Base-by-base conservation (phyloP, 2,329 filamentous ascomycete genomes). In the Phaeosphaeria sp. region DNA sequence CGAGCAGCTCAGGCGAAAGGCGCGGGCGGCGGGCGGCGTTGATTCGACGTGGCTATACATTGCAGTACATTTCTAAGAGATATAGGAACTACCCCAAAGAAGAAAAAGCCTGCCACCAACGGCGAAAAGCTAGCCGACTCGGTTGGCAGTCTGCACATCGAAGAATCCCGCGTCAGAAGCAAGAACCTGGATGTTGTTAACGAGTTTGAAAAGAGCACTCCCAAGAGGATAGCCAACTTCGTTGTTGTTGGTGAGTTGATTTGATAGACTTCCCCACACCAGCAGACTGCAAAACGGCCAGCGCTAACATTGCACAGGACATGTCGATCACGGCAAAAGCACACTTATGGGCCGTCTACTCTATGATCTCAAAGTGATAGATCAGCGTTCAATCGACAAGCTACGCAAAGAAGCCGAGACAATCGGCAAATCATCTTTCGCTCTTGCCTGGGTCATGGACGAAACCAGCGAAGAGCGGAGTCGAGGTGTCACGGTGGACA, bases 241-340 rank as follows among this genome's bases (percentile, higher is more conserved):
- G 93, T 97, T 7, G 93, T 97, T 33, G 93, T 97, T 67, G 93
- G 91, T 93, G 81, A 68, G 87, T 61, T 25, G 45, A n/a, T 21
- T 5, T 40, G 11, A 3, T 13, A 36, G 8, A 36, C 11, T 13
- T 13, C 30, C 3, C 11, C 11, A 36, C 15, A 13, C 11, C 30
- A 36, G 8, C 30, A 36, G 30, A n/a, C n/a, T n/a, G n/a, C n/a
- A n/a, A n/a, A n/a, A n/a, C n/a, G n/a, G n/a, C 15, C 30, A 36
- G 30, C 30, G 21, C 51, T 63, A 44, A 65, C 51, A 6, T 13
- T 49, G 3, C 56, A 15, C 8, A 92, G 93, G 95, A 15, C 95
- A 99, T 75, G 95, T 99, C 54, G 95, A 99, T 76, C 94, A 96
- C 51, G 95, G 95, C 51, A 99, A 99, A 78, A 97, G 93, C 75